Evolutionary conservation across 768 basidiomycete genomes (phyloP).

Genomic region (Auricularia sp.): DNA sequence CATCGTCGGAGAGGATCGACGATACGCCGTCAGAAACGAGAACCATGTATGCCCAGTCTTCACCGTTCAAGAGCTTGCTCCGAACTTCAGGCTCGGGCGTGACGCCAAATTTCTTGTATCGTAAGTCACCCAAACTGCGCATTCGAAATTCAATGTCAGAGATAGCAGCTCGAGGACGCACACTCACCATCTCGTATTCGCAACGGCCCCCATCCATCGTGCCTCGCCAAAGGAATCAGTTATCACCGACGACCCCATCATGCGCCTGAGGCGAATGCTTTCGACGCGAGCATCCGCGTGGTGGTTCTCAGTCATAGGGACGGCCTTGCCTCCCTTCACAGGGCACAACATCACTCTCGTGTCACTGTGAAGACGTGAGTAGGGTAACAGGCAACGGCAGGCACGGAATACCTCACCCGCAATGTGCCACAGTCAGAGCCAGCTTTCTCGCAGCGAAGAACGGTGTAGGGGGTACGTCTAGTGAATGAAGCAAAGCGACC

Average conservation of each 20-base stretch:
- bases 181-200: conserved; percentile 87
- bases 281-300: conserved; percentile 90
- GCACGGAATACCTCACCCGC: too few relatives aligned
- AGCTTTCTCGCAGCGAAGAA: conserved; percentile 74
- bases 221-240: conserved; percentile 93
- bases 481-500: conserved; percentile 79
- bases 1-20: conserved; percentile 83
- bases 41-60: conserved; percentile 58
- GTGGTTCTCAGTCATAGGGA: conserved; percentile 87
- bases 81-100: conserved; percentile 91
- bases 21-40: conserved; percentile 92
- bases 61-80: conserved; percentile 56
- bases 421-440: conserved; percentile 85
- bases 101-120: conserved; percentile 82
- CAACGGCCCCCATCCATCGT: conserved; percentile 92
- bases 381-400: too few relatives aligned
- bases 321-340: conserved; percentile 60
- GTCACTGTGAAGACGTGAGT: too few relatives aligned
- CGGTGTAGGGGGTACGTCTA: conserved; percentile 67
- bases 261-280: conserved; percentile 69
- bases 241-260: conserved; percentile 79
- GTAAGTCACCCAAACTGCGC: conserved; percentile 75
- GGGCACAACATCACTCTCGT: conserved; percentile 80
- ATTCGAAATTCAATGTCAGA: conserved; percentile 2
- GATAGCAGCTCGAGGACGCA: conserved; percentile 14